Evolutionary conservation across 352 stramenopile genomes (phyloP).

Genomic region (Globisporangium irregulare): DNA sequence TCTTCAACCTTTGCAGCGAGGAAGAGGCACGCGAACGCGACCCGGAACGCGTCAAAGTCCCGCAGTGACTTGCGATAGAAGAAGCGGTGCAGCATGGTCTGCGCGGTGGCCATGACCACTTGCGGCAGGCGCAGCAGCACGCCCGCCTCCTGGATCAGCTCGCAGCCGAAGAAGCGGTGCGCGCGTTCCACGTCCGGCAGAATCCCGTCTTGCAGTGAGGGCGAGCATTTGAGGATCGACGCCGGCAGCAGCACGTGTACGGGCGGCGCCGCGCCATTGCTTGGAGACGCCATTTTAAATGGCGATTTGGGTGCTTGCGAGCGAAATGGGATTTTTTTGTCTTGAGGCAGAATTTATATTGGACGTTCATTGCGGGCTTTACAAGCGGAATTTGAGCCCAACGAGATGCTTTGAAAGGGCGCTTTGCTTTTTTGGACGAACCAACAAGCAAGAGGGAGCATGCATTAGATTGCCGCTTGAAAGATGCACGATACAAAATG

Average conservation of each 20-base stretch:
- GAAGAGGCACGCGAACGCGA: constrained; percentile 86
- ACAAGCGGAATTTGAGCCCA: too few species aligned
- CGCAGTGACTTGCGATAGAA: constrained; percentile 83
- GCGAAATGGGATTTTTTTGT: neutral
- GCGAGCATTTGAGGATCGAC: constrained; percentile 38
- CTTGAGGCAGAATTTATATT: neutral
- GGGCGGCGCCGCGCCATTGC: neutral
- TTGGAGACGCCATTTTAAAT: neutral
- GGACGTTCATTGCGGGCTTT: neutral
- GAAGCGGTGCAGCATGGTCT: constrained; percentile 91
- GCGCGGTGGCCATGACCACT: constrained; percentile 88
- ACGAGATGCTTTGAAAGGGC: too few species aligned
- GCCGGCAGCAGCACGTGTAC: constrained; percentile 48
- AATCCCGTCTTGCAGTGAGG: constrained; percentile 51
- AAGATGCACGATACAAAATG: too few species aligned
- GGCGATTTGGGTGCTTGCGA: neutral
- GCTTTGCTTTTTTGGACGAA: too few species aligned
- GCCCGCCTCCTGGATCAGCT: constrained; percentile 89
- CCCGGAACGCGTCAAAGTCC: constrained; percentile 89
- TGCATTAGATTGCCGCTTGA: too few species aligned
- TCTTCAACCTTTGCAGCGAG: constrained; percentile 90
- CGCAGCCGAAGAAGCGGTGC: constrained; percentile 87
- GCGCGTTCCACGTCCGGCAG: constrained; percentile 24
- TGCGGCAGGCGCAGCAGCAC: constrained; percentile 85
- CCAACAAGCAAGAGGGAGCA: too few species aligned